phyloP scores from a whole-genome alignment of 2,329 filamentous ascomycete genomes.

The Penicillium sp. region DNA sequence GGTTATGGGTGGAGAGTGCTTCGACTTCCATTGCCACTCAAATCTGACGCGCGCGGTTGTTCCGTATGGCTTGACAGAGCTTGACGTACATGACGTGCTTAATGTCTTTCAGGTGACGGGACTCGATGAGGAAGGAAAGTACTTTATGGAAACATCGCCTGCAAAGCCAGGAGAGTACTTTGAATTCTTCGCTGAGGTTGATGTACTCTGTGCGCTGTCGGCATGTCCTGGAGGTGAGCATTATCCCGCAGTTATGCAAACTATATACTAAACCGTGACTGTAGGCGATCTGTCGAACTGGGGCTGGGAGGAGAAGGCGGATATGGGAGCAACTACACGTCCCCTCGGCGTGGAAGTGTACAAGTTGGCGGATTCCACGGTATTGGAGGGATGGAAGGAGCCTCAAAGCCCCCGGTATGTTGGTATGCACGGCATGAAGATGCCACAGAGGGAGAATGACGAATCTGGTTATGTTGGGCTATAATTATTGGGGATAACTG shows the following conservation, averaged over 20 bases:
- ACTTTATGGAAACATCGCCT: constrained; percentile 58
- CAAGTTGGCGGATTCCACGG: constrained; percentile 46
- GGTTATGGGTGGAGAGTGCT: constrained; percentile 60
- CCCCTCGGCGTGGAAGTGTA: constrained; percentile 68
- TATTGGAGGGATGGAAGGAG: constrained; percentile 56
- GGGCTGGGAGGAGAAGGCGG: constrained; percentile 60
- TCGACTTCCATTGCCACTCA: constrained; percentile 76
- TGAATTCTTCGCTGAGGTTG: constrained; percentile 72
- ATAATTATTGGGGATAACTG: too few species aligned
- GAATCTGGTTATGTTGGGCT: constrained; percentile 23
- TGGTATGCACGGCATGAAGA: constrained; percentile 57
- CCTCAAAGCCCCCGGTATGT: constrained; percentile 54
- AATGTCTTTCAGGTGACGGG: constrained; percentile 83
- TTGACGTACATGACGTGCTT: constrained; percentile 73
- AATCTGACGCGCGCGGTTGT: constrained; percentile 67
- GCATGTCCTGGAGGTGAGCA: constrained; percentile 70
- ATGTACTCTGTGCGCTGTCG: constrained; percentile 57
- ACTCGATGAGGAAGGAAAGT: constrained; percentile 60
- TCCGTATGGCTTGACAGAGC: constrained; percentile 59
- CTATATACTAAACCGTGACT: constrained; percentile 15
- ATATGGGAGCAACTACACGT: constrained; percentile 60
- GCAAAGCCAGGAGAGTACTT: constrained; percentile 48
- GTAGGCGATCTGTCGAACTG: constrained; percentile 64
- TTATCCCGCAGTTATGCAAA: too few species aligned
- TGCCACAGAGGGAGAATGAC: constrained; percentile 36